These are phyloP conservation scores for Leccinum solheimii DNA, from an alignment of 1,284 basidiomycete genomes.

Conservation along the genomic window DNA sequence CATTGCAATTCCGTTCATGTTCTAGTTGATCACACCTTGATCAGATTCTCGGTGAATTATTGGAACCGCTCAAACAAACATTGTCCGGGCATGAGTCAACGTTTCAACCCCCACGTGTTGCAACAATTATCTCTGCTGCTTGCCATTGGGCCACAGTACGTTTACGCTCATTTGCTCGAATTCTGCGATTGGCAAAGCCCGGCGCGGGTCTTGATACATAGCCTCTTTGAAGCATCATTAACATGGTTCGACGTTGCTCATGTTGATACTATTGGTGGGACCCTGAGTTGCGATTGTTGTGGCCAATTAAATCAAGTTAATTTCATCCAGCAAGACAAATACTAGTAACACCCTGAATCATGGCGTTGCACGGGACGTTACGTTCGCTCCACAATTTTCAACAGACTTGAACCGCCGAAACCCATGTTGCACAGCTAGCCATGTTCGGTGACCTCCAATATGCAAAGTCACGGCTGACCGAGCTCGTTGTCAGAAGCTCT, in stretches of 20 bases:
- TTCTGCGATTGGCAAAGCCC: background rate
- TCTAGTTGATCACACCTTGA: background rate
- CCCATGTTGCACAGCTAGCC: background rate
- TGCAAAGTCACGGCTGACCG: slow-evolving; percentile 38
- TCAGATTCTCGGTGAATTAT: background rate
- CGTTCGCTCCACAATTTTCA: background rate
- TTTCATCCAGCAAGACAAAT: background rate
- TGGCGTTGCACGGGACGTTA: background rate
- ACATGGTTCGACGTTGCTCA: background rate
- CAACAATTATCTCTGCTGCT: background rate
- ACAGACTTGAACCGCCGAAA: background rate
- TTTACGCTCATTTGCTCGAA: background rate
- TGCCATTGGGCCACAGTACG: background rate
- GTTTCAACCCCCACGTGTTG: background rate
- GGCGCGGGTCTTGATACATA: background rate
- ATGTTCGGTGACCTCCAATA: background rate
- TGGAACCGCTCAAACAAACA: background rate
- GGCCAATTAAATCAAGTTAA: background rate
- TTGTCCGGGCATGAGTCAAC: background rate
- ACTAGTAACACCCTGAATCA: no score
- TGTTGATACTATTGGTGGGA: background rate
- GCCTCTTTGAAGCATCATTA: background rate
- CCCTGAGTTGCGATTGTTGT: background rate
- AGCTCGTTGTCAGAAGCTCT: slow-evolving; percentile 59
- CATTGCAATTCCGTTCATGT: background rate